Conservation (phyloP, 2,329 filamentous ascomycete genomes). For the Alternaria angustiovoidea region DNA sequence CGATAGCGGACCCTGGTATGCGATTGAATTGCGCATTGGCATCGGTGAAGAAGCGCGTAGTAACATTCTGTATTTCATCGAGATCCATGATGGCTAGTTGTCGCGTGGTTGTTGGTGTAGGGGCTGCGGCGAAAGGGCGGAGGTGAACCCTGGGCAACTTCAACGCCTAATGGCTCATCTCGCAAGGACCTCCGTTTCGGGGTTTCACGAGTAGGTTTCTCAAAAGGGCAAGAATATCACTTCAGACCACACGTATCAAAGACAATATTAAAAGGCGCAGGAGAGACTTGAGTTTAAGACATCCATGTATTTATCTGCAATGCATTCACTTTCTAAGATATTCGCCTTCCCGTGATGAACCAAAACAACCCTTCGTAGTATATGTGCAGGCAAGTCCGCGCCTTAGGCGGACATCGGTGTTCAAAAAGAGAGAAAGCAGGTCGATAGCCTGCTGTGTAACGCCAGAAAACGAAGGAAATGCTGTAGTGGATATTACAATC, state of each 20-base stretch:
- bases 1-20: slow-evolving; percentile 90
- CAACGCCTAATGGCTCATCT: slow-evolving; percentile 16
- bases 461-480: slow-evolving; percentile 44
- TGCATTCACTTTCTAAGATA: slow-evolving; percentile 51
- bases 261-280: neutral
- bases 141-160: slow-evolving; percentile 23
- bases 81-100: slow-evolving; percentile 59
- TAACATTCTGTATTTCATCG: slow-evolving; percentile 62
- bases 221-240: neutral
- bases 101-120: slow-evolving; percentile 11
- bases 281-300: slow-evolving; percentile 13
- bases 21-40: slow-evolving; percentile 78
- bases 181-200: neutral
- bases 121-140: slow-evolving; percentile 37
- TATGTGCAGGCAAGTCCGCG: slow-evolving; percentile 47
- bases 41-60: slow-evolving; percentile 63
- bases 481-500: slow-evolving; percentile 50
- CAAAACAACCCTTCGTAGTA: slow-evolving; percentile 44
- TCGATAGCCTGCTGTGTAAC: slow-evolving; percentile 36
- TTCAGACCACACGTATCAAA: neutral
- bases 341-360: slow-evolving; percentile 42
- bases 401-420: slow-evolving; percentile 28
- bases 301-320: slow-evolving; percentile 44
- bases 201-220: neutral
- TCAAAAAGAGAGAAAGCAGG: slow-evolving; percentile 38